Evolutionary conservation across 352 stramenopile genomes (phyloP).

Genomic region (Globisporangium viniferum): DNA sequence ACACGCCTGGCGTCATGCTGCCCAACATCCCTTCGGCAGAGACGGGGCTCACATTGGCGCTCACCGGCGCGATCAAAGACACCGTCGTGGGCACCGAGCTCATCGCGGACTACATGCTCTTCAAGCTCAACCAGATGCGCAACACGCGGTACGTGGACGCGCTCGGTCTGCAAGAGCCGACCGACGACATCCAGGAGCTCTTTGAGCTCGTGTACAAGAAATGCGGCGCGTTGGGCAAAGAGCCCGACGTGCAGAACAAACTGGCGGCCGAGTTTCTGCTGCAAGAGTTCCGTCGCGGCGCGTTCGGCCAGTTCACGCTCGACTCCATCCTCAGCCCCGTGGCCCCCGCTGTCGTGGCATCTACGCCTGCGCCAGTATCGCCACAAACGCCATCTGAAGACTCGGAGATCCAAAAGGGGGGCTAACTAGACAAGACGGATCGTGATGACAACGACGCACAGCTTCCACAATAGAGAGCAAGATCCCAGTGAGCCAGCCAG

Average conservation of each 20-base stretch:
- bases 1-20: constrained; percentile 88
- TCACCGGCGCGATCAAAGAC: constrained; percentile 87
- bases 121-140: constrained; percentile 75
- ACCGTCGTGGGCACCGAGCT: constrained; percentile 81
- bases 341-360: neutral
- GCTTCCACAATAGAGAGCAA: neutral
- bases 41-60: constrained; percentile 78
- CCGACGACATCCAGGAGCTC: constrained; percentile 67
- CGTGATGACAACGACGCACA: neutral
- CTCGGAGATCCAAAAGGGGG: neutral
- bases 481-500: neutral
- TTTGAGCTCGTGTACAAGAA: constrained; percentile 61
- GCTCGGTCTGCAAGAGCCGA: constrained; percentile 60
- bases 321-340: constrained; percentile 37
- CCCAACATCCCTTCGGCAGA: constrained; percentile 78
- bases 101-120: constrained; percentile 90
- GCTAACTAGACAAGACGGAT: neutral
- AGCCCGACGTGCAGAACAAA: constrained; percentile 59
- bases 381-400: neutral
- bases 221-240: constrained; percentile 77
- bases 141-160: constrained; percentile 80
- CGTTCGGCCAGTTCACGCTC: constrained; percentile 83
- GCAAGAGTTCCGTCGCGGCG: constrained; percentile 69
- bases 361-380: no score
- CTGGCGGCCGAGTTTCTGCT: constrained; percentile 72